Base-by-base conservation (phyloP, 1,139 yeast species). In the Candida labiduridarum region DNA sequence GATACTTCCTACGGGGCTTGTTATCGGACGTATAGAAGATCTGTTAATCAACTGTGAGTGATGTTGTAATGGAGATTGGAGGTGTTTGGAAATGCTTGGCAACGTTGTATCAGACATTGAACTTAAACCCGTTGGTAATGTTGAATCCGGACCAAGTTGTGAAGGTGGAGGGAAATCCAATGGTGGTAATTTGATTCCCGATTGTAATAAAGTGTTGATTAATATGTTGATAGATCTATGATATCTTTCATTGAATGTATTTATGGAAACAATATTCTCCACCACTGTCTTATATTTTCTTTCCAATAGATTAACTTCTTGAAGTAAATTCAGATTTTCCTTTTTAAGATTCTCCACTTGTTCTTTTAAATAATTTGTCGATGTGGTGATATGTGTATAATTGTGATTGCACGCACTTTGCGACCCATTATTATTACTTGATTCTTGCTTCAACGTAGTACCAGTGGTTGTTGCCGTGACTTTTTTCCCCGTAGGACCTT, bases 171-270 rank as follows among this genome's bases (percentile, higher is more conserved):
- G 87, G 47, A 83, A 67, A 53, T 83, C 86, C 45, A 84, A 66
- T 2, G 79, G 81, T 4, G 92, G 91, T n/a, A 87, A 55, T 52
- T 86, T 82, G 44, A 86, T 79, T 1, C 94, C 94, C 12, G 83
- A 74, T 54, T 75, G 84, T 4, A 71, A 59, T 33, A 87, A 66
- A 40, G 82, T 69, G 50, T 74, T 74, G 18, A 81, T 69, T 41
- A 87, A 65, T 0, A 74, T 60, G 43, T 74, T 75, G 59, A 86
- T 73, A 43, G 85, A 78, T 41, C 76, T 71, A 49, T 79, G 74
- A 56, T 80, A 76, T 39, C 85, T 71, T 58, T 85, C 89, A 61
- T 84, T 82, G 18, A 77, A 71, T 14, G 78, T 71, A 58, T 82
- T 83, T 52, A 84, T 67, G 0, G 83, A 72, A 15, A 86, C 76